Conservation (phyloP, 164 flowering plant species). For the Berberis thunbergii region DNA sequence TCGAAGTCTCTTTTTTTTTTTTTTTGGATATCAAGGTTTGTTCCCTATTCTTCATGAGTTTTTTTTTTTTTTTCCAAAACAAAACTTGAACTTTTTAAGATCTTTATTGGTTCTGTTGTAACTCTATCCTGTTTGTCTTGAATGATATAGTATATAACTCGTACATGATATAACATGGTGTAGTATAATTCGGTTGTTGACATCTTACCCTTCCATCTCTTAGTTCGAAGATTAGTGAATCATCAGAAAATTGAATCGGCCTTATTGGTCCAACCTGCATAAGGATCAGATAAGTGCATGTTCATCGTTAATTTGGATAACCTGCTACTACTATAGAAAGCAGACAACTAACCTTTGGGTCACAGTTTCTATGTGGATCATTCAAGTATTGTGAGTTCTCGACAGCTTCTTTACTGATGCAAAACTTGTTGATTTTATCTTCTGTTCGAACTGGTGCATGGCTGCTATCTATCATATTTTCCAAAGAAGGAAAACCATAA, state of each 20-base stretch:
- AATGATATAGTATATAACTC: not conserved
- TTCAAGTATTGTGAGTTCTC: slow-evolving; percentile 10
- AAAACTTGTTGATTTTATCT: slow-evolving; percentile 11
- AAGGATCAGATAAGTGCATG: not conserved
- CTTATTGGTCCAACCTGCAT: slow-evolving; percentile 56
- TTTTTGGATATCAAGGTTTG: too few species aligned
- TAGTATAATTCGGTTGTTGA: not conserved
- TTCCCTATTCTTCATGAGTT: too few species aligned
- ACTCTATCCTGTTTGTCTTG: not conserved
- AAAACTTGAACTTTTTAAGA: too few species aligned
- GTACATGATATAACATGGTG: not conserved
- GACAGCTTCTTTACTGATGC: slow-evolving; percentile 20
- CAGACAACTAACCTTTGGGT: slow-evolving; percentile 48
- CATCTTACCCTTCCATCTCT: slow-evolving; percentile 75
- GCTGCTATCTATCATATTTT: slow-evolving; percentile 9
- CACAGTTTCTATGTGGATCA: slow-evolving; percentile 28
- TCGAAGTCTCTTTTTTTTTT: too few species aligned
- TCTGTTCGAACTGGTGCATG: slow-evolving; percentile 2
- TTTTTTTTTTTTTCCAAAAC: not conserved
- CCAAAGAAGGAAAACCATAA: slow-evolving; percentile 44
- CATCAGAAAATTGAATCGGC: slow-evolving; percentile 64
- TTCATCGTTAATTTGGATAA: not conserved
- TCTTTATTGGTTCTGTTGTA: not conserved
- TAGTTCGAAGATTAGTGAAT: slow-evolving; percentile 58
- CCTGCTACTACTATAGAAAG: not conserved